Conservation (phyloP, 2,329 filamentous ascomycete genomes). For the Anthostomella pinea region DNA sequence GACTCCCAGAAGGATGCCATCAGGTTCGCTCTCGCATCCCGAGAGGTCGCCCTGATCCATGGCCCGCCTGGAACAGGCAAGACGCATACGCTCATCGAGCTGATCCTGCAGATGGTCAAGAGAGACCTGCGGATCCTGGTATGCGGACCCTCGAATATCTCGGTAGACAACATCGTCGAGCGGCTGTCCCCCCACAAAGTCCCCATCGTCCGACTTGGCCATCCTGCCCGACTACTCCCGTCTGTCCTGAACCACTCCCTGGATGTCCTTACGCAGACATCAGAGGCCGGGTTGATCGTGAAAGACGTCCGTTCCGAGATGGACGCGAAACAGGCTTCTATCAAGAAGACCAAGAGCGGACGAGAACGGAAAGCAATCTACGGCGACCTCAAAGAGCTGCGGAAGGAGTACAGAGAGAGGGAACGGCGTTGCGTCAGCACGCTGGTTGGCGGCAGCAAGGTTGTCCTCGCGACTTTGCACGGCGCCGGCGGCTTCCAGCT, state of each 20-base stretch:
- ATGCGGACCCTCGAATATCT: conserved; percentile 96
- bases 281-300: conserved; percentile 84
- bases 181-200: conserved; percentile 80
- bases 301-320: conserved; percentile 89
- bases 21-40: conserved; percentile 77
- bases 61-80: conserved; percentile 96
- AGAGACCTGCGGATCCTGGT: conserved; percentile 74
- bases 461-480: conserved; percentile 89
- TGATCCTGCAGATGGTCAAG: conserved; percentile 86
- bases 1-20: conserved; percentile 67
- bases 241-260: conserved; percentile 87
- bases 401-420: conserved; percentile 83
- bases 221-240: conserved; percentile 85
- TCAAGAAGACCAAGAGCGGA: conserved; percentile 81
- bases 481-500: conserved; percentile 85
- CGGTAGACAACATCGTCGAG: conserved; percentile 97
- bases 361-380: conserved; percentile 81
- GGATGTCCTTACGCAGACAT: conserved; percentile 86
- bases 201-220: conserved; percentile 84
- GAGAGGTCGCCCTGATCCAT: conserved; percentile 85
- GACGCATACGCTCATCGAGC: conserved; percentile 91
- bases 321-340: conserved; percentile 84
- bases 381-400: conserved; percentile 75
- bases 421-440: conserved; percentile 78
- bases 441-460: conserved; percentile 73